Percentiles rank a stretch among this genome's conserved stretches.
These are phyloP conservation scores for Entomortierella lignicola DNA, from an alignment of 192 early-diverging fungal species.

Conservation along the genomic window DNA sequence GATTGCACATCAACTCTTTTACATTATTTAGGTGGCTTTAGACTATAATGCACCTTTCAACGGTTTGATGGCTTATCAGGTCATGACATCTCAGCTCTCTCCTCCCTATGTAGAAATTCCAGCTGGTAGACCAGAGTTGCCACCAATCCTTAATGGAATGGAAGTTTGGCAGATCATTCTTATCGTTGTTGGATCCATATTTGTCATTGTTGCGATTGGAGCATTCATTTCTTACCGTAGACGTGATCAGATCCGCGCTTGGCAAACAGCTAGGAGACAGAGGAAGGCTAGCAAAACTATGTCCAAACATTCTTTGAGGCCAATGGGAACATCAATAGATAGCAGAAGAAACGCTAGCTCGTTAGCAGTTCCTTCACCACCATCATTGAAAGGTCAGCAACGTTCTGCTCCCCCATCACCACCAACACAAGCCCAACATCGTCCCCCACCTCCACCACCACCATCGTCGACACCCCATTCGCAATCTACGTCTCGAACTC, in stretches of 20 bases:
- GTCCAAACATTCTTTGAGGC: constrained; percentile 7
- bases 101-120: constrained; percentile 63
- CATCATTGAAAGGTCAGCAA: constrained; percentile 1
- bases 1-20: background rate
- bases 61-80: constrained; percentile 63
- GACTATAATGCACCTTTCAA: constrained; percentile 68
- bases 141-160: constrained; percentile 38
- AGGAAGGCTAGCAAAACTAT: constrained; percentile 4
- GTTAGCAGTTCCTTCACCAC: constrained; percentile 13
- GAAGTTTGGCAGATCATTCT: constrained; percentile 61
- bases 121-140: constrained; percentile 56
- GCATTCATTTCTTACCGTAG: constrained; percentile 35
- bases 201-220: constrained; percentile 49
- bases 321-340: background rate
- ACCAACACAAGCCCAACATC: background rate
- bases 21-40: constrained; percentile 53
- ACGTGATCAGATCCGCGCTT: constrained; percentile 46
- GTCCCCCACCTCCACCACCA: constrained; percentile 1
- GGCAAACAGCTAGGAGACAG: constrained; percentile 24
- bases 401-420: constrained; percentile 8
- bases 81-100: constrained; percentile 46
- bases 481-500: background rate
- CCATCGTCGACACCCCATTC: background rate
- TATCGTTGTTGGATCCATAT: constrained; percentile 56
- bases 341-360: background rate